Base-by-base conservation (phyloP, 345 rosid genomes). In the Acer negundo region DNA sequence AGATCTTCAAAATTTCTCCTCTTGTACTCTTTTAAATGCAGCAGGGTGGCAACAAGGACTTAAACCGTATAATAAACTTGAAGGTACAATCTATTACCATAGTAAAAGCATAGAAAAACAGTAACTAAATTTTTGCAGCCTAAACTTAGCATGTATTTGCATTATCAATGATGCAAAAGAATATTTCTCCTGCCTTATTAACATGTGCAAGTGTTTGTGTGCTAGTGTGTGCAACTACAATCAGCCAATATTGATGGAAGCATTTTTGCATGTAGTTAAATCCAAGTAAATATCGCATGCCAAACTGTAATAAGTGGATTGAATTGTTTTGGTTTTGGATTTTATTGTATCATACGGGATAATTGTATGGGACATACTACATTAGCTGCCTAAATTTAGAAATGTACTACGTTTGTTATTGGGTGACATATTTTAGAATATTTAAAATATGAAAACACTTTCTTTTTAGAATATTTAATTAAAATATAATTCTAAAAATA, bases 21-120 rank as follows among this genome's bases (percentile, higher is more conserved):
- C 20, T 31, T 53, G 47, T 26, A 31, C 26, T n/a, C 75, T 35
- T 56, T 28, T 42, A 10, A 38, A 72, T 73, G 75, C 22, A 61
- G 15, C 20, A 40, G 3, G 35, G 56, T 22, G 12, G 28, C 38
- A 20, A 59, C 13, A 46, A 8, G 3, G 59, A 17, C 12, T 20
- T 59, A 72, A 72, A 53, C 23, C 31, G 46, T 68, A 22, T 70
- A 5, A 40, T 7, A 13, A 59, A 72, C 53, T 72, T 58, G 13
- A 40, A 35, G 47, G 67, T 20, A 5, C 15, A 10, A 46, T 28
- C 31, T 0, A 6, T 42, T n/a, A 58, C 24, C 47, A 19, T 46
- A 56, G 12, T 56, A 22, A 20, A n/a, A 23, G 19, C n/a, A 49
- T 46, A 6, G 16, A 53, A 51, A 6, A 55, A 9, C 5, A 28